phyloP scores from a whole-genome alignment of 2,329 filamentous ascomycete genomes.

The Colletotrichum sp. region DNA sequence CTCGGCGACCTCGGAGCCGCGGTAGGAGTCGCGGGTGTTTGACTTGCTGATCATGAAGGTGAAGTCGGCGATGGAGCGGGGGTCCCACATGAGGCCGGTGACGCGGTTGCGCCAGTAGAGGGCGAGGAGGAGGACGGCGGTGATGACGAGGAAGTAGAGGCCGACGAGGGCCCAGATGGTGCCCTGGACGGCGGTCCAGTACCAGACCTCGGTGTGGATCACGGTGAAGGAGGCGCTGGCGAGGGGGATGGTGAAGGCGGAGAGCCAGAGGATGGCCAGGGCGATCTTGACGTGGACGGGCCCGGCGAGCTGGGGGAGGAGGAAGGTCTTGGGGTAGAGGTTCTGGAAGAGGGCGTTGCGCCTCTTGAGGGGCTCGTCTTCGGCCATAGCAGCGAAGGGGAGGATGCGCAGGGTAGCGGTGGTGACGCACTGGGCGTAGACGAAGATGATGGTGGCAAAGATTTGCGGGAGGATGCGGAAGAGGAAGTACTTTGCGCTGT shows the following conservation, averaged over 20 bases:
- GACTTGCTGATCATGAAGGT: slow-evolving; percentile 79
- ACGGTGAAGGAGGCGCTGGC: slow-evolving; percentile 78
- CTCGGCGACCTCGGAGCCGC: slow-evolving; percentile 66
- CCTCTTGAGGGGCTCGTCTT: slow-evolving; percentile 61
- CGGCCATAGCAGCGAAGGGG: slow-evolving; percentile 80
- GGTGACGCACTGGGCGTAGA: slow-evolving; percentile 80
- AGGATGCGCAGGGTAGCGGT: slow-evolving; percentile 75
- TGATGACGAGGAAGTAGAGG: slow-evolving; percentile 71
- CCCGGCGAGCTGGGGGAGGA: slow-evolving; percentile 62
- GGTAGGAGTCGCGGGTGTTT: slow-evolving; percentile 77
- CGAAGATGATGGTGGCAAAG: slow-evolving; percentile 69
- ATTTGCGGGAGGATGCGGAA: slow-evolving; percentile 86
- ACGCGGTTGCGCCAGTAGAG: slow-evolving; percentile 67
- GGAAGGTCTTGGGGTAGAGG: slow-evolving; percentile 72
- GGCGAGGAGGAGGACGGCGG: slow-evolving; percentile 62
- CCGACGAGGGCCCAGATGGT: slow-evolving; percentile 79
- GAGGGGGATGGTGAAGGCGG: slow-evolving; percentile 80
- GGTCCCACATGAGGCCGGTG: slow-evolving; percentile 86
- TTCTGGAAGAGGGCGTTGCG: slow-evolving; percentile 70
- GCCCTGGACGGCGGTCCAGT: slow-evolving; percentile 79
- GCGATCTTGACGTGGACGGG: slow-evolving; percentile 70
- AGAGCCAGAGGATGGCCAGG: slow-evolving; percentile 75
- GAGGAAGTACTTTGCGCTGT: slow-evolving; percentile 79
- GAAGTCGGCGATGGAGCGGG: slow-evolving; percentile 80
- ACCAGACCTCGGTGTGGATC: slow-evolving; percentile 66